Percentiles rank a stretch among this genome's conserved stretches.
Conservation (phyloP, 2,329 filamentous ascomycete species). For the Trichoderma atrobrunneum region DNA sequence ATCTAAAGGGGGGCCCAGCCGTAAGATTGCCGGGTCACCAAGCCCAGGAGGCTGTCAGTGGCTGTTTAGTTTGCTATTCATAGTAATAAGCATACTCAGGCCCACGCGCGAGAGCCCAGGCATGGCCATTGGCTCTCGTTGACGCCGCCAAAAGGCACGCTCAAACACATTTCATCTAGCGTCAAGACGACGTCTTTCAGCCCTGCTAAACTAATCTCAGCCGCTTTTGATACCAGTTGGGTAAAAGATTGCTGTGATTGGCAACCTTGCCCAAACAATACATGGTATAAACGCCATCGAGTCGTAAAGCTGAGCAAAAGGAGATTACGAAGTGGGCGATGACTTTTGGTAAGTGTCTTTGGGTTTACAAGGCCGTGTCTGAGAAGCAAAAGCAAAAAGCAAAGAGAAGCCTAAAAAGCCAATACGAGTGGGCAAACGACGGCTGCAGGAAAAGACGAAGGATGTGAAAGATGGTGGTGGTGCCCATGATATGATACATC, state of each 20-base stretch:
- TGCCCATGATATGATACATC: neutral
- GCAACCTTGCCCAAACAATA: neutral
- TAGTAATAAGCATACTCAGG: neutral
- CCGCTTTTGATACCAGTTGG: slow-evolving; percentile 1
- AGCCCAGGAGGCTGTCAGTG: neutral
- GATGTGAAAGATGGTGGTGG: neutral
- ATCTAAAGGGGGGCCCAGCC: neutral
- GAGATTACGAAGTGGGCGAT: neutral
- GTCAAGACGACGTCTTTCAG: slow-evolving; percentile 9
- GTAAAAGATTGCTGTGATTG: neutral
- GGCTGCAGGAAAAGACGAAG: neutral
- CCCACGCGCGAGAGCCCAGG: neutral
- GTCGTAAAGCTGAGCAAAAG: neutral
- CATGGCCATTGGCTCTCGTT: neutral
- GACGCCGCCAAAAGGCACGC: neutral
- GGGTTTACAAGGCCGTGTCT: neutral
- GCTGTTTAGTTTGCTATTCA: neutral
- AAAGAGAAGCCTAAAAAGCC: neutral
- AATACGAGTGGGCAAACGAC: neutral
- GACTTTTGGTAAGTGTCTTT: neutral
- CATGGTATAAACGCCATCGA: neutral
- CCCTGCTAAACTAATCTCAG: slow-evolving; percentile 18
- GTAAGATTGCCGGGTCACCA: neutral
- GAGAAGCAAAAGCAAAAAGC: neutral
- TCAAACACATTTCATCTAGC: slow-evolving; percentile 2